These are phyloP conservation scores for Solanum virginianum DNA, from an alignment of 257 asterid genomes.

Conservation along the genomic window DNA sequence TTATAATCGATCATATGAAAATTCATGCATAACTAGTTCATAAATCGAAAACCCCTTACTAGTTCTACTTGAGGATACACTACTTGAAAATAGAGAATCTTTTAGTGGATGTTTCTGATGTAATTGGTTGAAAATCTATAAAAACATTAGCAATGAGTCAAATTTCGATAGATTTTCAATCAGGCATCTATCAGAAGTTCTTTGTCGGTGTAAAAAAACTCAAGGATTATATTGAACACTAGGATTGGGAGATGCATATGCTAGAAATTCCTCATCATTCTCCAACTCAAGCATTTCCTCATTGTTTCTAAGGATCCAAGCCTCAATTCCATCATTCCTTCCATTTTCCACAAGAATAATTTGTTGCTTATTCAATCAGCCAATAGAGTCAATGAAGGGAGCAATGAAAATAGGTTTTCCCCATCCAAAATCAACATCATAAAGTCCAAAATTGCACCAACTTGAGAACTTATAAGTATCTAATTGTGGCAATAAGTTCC, in stretches of 20 bases:
- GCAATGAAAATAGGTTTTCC: not conserved
- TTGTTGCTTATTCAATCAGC: not conserved
- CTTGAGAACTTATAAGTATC: not conserved
- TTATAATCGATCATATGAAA: not conserved
- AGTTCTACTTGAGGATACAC: too few relatives aligned
- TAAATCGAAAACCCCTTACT: not conserved
- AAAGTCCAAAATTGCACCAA: not conserved
- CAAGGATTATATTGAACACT: not conserved
- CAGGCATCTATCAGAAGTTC: not conserved
- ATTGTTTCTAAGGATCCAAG: not conserved
- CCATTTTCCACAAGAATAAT: not conserved
- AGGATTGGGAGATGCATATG: not conserved
- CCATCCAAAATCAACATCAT: not conserved
- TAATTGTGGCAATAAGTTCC: not conserved
- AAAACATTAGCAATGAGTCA: not conserved
- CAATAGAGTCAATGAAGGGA: not conserved
- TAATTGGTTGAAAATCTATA: too few relatives aligned
- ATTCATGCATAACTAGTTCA: not conserved
- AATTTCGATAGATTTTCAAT: not conserved
- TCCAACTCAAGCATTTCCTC: not conserved
- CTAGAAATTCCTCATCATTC: not conserved
- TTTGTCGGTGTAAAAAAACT: too few relatives aligned
- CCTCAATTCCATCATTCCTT: not conserved
- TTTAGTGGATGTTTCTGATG: too few relatives aligned
- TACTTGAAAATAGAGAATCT: too few relatives aligned